These are phyloP conservation scores for Typha latifolia DNA, from an alignment of 176 grass and related monocot genomes.

Conservation along the genomic window DNA sequence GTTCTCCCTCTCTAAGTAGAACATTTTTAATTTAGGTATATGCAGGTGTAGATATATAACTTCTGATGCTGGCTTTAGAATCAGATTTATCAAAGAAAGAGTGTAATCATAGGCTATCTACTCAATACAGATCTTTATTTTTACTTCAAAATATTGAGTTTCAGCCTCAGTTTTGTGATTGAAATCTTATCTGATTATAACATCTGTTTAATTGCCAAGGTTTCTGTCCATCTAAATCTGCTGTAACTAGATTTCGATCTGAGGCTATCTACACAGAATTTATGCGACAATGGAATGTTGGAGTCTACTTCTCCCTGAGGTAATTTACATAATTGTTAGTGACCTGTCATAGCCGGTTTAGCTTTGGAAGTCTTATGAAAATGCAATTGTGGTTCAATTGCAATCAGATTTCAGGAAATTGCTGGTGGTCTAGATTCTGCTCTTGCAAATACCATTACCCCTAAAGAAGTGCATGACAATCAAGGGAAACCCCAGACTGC, in stretches of 20 bases:
- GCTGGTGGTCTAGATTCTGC: conserved; percentile 82
- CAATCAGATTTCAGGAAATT: conserved; percentile 97
- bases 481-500: conserved; percentile 31
- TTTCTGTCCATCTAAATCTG: conserved; percentile 61
- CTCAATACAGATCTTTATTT: background rate
- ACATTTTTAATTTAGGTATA: background rate
- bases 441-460: conserved; percentile 43
- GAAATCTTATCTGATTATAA: conserved; percentile 1
- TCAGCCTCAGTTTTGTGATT: background rate
- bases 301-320: conserved; percentile 94
- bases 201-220: conserved; percentile 30
- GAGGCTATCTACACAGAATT: conserved; percentile 67
- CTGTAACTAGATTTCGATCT: conserved; percentile 64
- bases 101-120: background rate
- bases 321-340: conserved; percentile 6
- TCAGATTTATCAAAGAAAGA: background rate
- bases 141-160: background rate
- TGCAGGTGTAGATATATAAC: background rate
- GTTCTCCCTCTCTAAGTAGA: background rate
- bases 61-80: background rate
- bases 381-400: conserved; percentile 28
- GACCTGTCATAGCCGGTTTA: background rate
- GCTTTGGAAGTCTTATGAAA: conserved; percentile 10
- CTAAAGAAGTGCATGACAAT: conserved; percentile 30
- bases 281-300: conserved; percentile 86